A percentile compares a stretch with the other conserved stretches of the same genome.
Evolutionary conservation across 139 green algal species (phyloP).

Genomic region (Chlamydomonas schloesseri): DNA sequence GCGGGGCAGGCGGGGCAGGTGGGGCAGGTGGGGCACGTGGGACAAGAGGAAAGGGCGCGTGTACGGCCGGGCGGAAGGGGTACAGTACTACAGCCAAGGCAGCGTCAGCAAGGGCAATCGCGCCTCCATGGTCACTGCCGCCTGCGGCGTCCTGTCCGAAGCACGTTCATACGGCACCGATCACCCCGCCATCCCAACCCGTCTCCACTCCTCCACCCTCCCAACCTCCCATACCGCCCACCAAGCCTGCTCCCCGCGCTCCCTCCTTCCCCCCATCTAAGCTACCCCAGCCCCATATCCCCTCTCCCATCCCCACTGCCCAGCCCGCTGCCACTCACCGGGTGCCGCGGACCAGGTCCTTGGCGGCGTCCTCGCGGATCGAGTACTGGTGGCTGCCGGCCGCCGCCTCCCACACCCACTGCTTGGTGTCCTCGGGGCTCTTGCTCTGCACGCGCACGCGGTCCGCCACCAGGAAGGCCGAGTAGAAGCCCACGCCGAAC

Average conservation of each 20-base stretch:
- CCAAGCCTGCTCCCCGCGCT: no score
- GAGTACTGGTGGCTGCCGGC: slow-evolving; percentile 91
- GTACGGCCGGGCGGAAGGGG: not conserved
- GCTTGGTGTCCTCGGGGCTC: slow-evolving; percentile 71
- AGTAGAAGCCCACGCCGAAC: slow-evolving; percentile 99
- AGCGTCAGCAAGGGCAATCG: no score
- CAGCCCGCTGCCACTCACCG: slow-evolving; percentile 17
- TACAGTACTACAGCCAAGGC: no score
- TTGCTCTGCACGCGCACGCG: slow-evolving; percentile 88
- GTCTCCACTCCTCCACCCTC: no score
- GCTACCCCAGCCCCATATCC: not conserved
- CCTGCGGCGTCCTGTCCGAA: no score
- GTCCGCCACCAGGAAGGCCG: slow-evolving; percentile 94
- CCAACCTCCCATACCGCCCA: no score
- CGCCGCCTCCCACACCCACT: slow-evolving; percentile 94
- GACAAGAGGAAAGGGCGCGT: no score
- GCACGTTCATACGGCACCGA: no score
- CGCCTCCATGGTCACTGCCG: no score
- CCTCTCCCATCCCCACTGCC: not conserved
- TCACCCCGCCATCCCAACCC: no score
- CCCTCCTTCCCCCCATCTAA: not conserved
- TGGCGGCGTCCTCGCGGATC: slow-evolving; percentile 71
- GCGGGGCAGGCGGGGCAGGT: not conserved
- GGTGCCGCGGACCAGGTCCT: slow-evolving; percentile 83
- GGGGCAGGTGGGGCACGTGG: not conserved